Conservation (phyloP, 2,329 filamentous ascomycete species). For the Microcyclospora tardicrescens region DNA sequence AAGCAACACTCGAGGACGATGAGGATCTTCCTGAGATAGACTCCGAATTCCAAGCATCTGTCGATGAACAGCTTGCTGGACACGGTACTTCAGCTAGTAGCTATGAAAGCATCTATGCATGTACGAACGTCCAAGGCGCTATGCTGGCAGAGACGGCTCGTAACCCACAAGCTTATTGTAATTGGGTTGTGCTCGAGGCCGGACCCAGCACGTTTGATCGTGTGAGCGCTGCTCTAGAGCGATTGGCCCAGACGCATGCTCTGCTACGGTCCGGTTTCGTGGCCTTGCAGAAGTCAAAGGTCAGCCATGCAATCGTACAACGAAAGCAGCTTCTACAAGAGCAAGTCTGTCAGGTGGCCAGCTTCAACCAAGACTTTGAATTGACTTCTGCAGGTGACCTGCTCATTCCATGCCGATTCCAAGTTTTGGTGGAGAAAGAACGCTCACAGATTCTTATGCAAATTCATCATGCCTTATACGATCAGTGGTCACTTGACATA, state of each 20-base stretch:
- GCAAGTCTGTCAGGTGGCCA: conserved; percentile 18
- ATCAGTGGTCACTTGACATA: conserved; percentile 78
- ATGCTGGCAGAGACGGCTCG: conserved; percentile 66
- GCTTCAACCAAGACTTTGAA: conserved; percentile 9
- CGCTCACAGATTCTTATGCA: conserved; percentile 35
- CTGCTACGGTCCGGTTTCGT: conserved; percentile 65
- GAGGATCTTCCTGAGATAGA: background rate
- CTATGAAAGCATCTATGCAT: conserved; percentile 38
- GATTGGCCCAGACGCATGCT: conserved; percentile 44
- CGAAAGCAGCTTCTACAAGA: conserved; percentile 38
- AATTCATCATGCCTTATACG: conserved; percentile 75
- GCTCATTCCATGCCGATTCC: conserved; percentile 50
- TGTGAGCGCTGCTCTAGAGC: conserved; percentile 32
- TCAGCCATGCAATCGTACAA: conserved; percentile 48
- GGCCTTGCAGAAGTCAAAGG: conserved; percentile 30
- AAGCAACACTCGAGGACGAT: background rate
- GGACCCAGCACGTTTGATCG: background rate
- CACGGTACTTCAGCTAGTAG: background rate
- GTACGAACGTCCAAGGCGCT: conserved; percentile 61
- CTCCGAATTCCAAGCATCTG: background rate
- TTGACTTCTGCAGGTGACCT: conserved; percentile 23
- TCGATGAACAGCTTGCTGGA: background rate
- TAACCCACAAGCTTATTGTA: conserved; percentile 56
- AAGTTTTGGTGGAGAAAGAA: conserved; percentile 31
- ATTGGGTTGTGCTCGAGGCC: conserved; percentile 41